phyloP scores from a whole-genome alignment of 495 filamentous ascomycete species.

The Xylaria cubensis region DNA sequence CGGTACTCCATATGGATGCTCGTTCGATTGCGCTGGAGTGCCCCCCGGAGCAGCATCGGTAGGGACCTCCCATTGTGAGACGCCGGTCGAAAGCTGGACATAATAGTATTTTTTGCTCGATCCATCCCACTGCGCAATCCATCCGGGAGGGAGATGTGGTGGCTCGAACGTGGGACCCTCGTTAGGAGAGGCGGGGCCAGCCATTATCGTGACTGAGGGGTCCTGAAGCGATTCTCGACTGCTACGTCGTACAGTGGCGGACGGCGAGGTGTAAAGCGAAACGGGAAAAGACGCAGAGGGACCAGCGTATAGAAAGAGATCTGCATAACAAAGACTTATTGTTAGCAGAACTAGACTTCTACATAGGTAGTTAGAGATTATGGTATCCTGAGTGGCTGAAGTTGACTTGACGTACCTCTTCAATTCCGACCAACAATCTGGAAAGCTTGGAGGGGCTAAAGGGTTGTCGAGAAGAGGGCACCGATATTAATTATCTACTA shows the following conservation, averaged over 20 bases:
- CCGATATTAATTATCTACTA: not conserved
- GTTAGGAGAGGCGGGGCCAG: constrained; percentile 62
- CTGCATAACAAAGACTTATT: constrained; percentile 10
- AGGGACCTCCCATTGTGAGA: constrained; percentile 80
- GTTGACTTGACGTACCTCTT: constrained; percentile 20
- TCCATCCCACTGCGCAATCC: constrained; percentile 87
- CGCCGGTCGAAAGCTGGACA: constrained; percentile 76
- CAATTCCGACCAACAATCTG: constrained; percentile 5
- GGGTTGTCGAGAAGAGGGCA: not conserved
- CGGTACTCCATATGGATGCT: constrained; percentile 61
- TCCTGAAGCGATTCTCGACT: constrained; percentile 15
- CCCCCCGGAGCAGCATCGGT: constrained; percentile 65
- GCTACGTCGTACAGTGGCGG: not conserved
- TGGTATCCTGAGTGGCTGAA: constrained; percentile 16
- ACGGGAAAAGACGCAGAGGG: not conserved
- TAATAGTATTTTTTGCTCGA: constrained; percentile 77
- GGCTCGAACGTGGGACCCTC: constrained; percentile 75
- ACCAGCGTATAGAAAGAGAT: not conserved
- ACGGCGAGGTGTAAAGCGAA: not conserved
- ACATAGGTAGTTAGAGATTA: not conserved
- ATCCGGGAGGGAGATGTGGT: constrained; percentile 73
- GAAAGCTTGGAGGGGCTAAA: constrained; percentile 20
- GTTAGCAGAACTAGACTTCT: constrained; percentile 18
- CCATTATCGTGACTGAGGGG: constrained; percentile 49
- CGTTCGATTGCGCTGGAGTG: constrained; percentile 53